These are phyloP conservation scores for Detonula confervacea DNA, from an alignment of 352 stramenopile genomes.

Conservation along the genomic window DNA sequence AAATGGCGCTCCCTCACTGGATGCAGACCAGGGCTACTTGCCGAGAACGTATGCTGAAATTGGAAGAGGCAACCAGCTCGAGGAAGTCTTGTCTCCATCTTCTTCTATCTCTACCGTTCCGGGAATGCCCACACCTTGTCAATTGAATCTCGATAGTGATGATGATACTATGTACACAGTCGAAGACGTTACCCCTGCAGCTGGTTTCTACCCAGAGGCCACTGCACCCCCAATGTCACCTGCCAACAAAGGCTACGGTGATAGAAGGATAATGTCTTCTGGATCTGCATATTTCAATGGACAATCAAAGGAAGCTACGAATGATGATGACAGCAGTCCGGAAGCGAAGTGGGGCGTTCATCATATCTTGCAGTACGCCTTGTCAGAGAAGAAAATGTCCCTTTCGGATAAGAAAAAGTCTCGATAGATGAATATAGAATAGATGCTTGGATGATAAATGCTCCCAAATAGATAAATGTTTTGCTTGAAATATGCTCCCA, in stretches of 20 bases:
- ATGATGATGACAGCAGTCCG: slow-evolving; percentile 18
- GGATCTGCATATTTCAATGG: slow-evolving; percentile 15
- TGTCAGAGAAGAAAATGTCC: slow-evolving; percentile 35
- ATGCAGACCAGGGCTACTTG: not conserved
- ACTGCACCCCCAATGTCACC: slow-evolving; percentile 53
- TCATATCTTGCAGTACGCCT: slow-evolving; percentile 50
- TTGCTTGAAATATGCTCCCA: too few relatives aligned
- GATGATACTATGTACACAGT: slow-evolving; percentile 22
- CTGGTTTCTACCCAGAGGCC: slow-evolving; percentile 41
- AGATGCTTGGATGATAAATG: too few relatives aligned
- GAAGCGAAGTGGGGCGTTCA: slow-evolving; percentile 53
- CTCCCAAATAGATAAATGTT: too few relatives aligned
- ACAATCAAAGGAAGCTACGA: not conserved
- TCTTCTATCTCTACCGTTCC: slow-evolving; percentile 51
- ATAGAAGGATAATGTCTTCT: slow-evolving; percentile 13
- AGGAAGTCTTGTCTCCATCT: slow-evolving; percentile 42
- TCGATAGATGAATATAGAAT: too few relatives aligned
- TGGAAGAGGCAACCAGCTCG: slow-evolving; percentile 4
- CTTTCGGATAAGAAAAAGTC: slow-evolving; percentile 49
- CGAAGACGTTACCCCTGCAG: slow-evolving; percentile 7
- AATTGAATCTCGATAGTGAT: slow-evolving; percentile 45
- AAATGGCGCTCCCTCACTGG: not conserved
- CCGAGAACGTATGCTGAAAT: slow-evolving; percentile 8
- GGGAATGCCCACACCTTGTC: slow-evolving; percentile 51
- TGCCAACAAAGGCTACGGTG: slow-evolving; percentile 2